Percentiles rank a stretch among this genome's conserved stretches.
Conservation (phyloP, 2,329 filamentous ascomycete species). For the Diaporthe velutina region DNA sequence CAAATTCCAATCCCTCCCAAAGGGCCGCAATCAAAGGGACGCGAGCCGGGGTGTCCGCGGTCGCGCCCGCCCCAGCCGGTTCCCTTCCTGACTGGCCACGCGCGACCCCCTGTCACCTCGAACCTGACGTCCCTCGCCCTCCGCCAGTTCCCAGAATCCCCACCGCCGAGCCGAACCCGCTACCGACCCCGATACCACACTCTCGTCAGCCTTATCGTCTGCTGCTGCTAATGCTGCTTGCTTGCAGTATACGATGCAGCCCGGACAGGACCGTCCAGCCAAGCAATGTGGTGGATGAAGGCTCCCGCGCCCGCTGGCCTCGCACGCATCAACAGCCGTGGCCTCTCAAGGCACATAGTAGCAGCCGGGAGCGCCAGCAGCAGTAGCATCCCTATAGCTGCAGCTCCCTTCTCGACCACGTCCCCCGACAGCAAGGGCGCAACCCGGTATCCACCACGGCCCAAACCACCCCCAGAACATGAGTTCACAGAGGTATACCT, state of each 20-base stretch:
- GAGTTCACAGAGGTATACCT: slow-evolving; percentile 90
- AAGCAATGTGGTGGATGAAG: slow-evolving; percentile 35
- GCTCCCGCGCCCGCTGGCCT: not conserved
- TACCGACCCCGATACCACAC: not conserved
- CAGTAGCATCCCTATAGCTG: not conserved
- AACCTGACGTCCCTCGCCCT: not conserved
- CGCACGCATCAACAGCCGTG: slow-evolving; percentile 9
- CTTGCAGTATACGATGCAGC: slow-evolving; percentile 9
- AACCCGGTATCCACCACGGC: slow-evolving; percentile 76
- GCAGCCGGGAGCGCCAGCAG: not conserved
- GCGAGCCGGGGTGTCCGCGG: slow-evolving; percentile 29
- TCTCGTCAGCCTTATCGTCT: not conserved
- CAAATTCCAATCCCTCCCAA: not conserved
- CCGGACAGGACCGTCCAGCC: not conserved
- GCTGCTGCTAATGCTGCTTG: not conserved
- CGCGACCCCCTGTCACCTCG: slow-evolving; percentile 15
- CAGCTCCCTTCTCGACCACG: slow-evolving; percentile 49
- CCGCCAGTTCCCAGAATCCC: not conserved
- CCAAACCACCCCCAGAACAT: slow-evolving; percentile 77
- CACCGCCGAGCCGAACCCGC: slow-evolving; percentile 17
- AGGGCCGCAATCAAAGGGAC: slow-evolving; percentile 23
- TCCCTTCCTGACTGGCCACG: not conserved
- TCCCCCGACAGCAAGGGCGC: slow-evolving; percentile 60
- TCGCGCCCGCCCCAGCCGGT: slow-evolving; percentile 5
- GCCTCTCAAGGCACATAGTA: not conserved